phyloP scores from a whole-genome alignment of 2,329 filamentous ascomycete species.

The Claviceps sp. region DNA sequence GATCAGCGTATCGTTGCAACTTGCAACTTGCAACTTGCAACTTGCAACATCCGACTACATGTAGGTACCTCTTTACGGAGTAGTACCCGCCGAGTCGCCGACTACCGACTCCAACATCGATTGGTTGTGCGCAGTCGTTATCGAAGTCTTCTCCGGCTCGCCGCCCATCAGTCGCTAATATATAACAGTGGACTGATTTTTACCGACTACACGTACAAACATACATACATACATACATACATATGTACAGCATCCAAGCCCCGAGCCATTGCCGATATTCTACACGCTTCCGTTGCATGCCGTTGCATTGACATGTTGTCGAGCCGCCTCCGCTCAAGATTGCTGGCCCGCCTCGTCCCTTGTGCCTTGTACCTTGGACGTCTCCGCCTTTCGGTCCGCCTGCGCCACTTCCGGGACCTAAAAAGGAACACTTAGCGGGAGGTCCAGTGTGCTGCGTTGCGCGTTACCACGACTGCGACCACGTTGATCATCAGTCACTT shows the following conservation, averaged over 20 bases:
- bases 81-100: too few species aligned
- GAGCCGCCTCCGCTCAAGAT: too few species aligned
- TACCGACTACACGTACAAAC: too few species aligned
- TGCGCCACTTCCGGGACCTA: constrained; percentile 8
- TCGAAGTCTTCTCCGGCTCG: neutral
- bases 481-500: neutral
- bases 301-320: neutral
- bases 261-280: neutral
- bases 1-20: too few species aligned
- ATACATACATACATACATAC: too few species aligned
- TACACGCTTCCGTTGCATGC: neutral
- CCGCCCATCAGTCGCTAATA: neutral
- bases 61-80: too few species aligned
- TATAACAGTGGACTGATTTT: too few species aligned
- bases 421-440: neutral
- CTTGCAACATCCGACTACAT: too few species aligned
- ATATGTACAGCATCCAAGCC: too few species aligned
- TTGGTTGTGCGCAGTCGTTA: too few species aligned
- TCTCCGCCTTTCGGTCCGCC: constrained; percentile 9
- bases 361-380: constrained; percentile 1
- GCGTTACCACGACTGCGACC: neutral
- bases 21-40: too few species aligned
- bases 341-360: neutral
- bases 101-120: too few species aligned
- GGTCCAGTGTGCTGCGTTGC: constrained; percentile 1